A percentile compares a stretch with the other conserved stretches of the same genome.
Evolutionary conservation across 306 rosid genomes (phyloP).

Genomic region (Cucurbita maxima): DNA sequence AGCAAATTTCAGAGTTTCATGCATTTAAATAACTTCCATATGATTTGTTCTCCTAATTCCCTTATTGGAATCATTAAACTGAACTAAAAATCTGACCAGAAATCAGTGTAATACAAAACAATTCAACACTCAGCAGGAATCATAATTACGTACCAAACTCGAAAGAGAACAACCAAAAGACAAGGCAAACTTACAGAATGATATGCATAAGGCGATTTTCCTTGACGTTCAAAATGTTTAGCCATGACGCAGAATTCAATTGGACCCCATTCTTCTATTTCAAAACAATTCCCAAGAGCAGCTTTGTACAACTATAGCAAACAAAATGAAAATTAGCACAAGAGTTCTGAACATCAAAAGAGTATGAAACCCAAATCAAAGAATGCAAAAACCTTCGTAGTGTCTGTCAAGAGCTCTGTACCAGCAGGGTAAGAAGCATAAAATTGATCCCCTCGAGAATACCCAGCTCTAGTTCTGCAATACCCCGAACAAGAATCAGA

Average conservation of each 20-base stretch:
- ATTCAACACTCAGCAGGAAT: not conserved
- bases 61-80: not conserved
- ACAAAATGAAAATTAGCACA: not conserved
- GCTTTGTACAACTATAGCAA: conserved; percentile 55
- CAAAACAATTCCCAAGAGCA: conserved; percentile 84
- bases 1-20: not conserved
- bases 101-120: not conserved
- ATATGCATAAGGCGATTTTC: conserved; percentile 73
- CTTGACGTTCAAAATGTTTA: conserved; percentile 87
- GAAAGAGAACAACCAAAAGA: not conserved
- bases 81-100: not conserved
- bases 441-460: conserved; percentile 83
- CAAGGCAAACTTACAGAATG: conserved; percentile 56
- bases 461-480: conserved; percentile 91
- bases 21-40: not conserved
- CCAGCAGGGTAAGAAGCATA: conserved; percentile 94
- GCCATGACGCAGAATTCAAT: conserved; percentile 79
- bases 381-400: conserved; percentile 36
- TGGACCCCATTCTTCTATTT: conserved; percentile 86
- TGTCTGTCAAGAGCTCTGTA: conserved; percentile 80
- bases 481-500: not conserved
- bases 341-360: not conserved
- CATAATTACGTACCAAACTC: not conserved
- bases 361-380: not conserved
- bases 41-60: not conserved